phyloP scores from a whole-genome alignment of 345 rosid species.

The Eucalyptus viminalis region DNA sequence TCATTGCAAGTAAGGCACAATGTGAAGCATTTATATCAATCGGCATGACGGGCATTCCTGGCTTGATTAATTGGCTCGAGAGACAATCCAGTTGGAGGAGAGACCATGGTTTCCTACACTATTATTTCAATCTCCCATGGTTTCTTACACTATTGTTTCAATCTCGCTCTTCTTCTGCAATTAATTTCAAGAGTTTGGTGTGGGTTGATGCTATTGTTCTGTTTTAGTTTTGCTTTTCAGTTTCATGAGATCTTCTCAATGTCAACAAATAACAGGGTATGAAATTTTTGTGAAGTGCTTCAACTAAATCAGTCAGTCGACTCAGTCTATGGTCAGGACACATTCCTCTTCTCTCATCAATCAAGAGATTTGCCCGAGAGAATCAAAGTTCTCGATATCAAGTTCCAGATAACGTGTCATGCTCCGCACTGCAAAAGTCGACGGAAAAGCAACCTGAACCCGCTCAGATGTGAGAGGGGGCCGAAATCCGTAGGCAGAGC shows the following conservation, averaged over 20 bases:
- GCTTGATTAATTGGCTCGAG: background rate
- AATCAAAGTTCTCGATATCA: background rate
- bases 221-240: background rate
- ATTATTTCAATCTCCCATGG: background rate
- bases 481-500: background rate
- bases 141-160: background rate
- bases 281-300: background rate
- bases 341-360: background rate
- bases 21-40: background rate
- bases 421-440: background rate
- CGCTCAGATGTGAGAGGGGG: background rate
- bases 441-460: background rate
- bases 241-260: background rate
- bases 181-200: background rate
- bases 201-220: background rate
- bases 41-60: fast-evolving
- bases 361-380: background rate
- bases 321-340: background rate
- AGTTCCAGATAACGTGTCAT: background rate
- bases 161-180: background rate
- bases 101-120: background rate
- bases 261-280: background rate
- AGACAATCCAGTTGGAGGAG: background rate
- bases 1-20: background rate
- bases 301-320: background rate